Evolutionary conservation across 805 yeast species (phyloP).

Genomic region (Candida glaebosa): DNA sequence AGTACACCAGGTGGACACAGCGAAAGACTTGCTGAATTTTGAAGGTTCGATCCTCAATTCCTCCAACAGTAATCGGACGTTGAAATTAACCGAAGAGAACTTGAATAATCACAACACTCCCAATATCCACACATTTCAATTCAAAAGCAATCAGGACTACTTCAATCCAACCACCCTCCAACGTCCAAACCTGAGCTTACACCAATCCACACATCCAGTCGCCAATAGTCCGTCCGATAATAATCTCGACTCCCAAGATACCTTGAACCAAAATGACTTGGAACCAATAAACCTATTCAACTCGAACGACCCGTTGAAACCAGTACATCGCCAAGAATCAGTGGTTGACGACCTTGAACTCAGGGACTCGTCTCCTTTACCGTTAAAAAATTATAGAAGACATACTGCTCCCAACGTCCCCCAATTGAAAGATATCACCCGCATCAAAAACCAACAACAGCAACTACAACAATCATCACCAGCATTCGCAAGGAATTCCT

Average conservation of each 20-base stretch:
- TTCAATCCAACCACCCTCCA: neutral
- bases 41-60: neutral
- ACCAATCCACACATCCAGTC: neutral
- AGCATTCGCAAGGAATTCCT: constrained; percentile 5
- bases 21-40: constrained; percentile 1
- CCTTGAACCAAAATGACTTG: neutral
- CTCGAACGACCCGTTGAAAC: neutral
- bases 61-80: neutral
- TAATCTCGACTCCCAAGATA: neutral
- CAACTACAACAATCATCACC: neutral
- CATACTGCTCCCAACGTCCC: constrained; percentile 13
- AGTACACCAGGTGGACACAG: constrained; percentile 2
- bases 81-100: constrained; percentile 3
- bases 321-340: neutral
- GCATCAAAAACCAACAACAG: neutral
- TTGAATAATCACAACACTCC: constrained; percentile 1
- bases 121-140: neutral
- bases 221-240: neutral
- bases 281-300: neutral
- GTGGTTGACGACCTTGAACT: neutral
- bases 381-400: constrained; percentile 7
- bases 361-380: neutral
- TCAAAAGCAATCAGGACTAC: neutral
- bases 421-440: neutral
- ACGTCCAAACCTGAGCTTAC: neutral